phyloP scores from a whole-genome alignment of 768 basidiomycete species.

The Mycena floridula region DNA sequence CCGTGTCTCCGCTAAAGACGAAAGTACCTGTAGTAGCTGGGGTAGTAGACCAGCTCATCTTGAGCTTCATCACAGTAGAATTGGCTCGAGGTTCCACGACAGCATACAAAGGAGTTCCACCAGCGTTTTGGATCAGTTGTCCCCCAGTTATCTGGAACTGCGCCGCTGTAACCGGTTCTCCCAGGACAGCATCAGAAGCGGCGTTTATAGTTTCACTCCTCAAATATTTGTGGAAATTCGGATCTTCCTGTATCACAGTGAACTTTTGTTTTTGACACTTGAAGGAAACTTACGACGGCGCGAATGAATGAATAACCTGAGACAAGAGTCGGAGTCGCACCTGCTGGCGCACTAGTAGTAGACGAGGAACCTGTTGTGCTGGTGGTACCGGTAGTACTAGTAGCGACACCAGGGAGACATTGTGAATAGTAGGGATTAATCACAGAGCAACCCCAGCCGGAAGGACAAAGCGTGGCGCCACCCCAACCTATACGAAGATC shows the following conservation, averaged over 20 bases:
- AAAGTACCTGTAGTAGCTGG: slow-evolving; percentile 46
- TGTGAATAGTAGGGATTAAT: slow-evolving; percentile 45
- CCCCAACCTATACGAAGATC: too few relatives aligned
- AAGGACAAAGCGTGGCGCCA: slow-evolving; percentile 42
- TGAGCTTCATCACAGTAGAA: slow-evolving; percentile 41
- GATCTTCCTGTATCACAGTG: slow-evolving; percentile 41
- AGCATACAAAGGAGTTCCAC: slow-evolving; percentile 40
- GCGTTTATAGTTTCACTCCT: slow-evolving; percentile 38
- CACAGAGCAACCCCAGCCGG: slow-evolving; percentile 39
- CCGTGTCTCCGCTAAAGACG: slow-evolving; percentile 50
- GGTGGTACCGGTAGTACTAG: slow-evolving; percentile 12
- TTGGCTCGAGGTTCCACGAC: slow-evolving; percentile 40
- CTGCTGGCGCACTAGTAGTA: too few relatives aligned
- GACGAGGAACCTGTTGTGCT: slow-evolving; percentile 8
- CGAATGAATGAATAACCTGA: slow-evolving; percentile 52
- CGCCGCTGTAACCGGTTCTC: slow-evolving; percentile 41
- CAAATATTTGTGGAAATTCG: slow-evolving; percentile 60
- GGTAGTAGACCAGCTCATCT: slow-evolving; percentile 40
- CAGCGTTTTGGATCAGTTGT: slow-evolving; percentile 47
- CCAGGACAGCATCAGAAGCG: slow-evolving; percentile 44
- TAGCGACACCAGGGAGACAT: too few relatives aligned
- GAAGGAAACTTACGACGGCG: slow-evolving; percentile 45
- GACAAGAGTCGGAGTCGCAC: slow-evolving; percentile 36
- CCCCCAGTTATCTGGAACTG: slow-evolving; percentile 53
- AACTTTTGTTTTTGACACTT: too few relatives aligned